A percentile compares a stretch with the other conserved stretches of the same genome.
Conservation (phyloP, 2,329 filamentous ascomycete genomes). For the Clonostachys byssicola region DNA sequence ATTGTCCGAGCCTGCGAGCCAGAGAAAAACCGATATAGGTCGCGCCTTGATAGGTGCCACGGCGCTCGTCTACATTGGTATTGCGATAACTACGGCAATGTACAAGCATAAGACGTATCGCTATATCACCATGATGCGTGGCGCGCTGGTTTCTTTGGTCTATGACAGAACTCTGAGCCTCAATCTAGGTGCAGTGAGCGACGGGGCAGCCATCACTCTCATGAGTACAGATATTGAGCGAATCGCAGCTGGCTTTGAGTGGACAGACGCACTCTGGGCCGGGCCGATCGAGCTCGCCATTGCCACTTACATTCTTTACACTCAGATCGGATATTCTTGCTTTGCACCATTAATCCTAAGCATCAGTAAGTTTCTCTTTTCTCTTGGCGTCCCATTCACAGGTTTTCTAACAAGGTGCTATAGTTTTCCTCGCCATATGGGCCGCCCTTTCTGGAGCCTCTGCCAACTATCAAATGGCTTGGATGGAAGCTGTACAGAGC, state of each 20-base stretch:
- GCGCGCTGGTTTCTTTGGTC: constrained; percentile 35
- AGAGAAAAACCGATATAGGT: constrained; percentile 16
- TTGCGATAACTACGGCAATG: constrained; percentile 24
- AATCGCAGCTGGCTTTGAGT: constrained; percentile 15
- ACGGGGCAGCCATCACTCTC: constrained; percentile 32
- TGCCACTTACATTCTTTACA: constrained; percentile 25
- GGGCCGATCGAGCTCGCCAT: constrained; percentile 28
- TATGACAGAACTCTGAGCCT: constrained; percentile 39
- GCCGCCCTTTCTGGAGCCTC: constrained; percentile 4
- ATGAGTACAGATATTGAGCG: constrained; percentile 41
- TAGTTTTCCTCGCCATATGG: constrained; percentile 4
- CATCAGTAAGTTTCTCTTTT: constrained; percentile 10
- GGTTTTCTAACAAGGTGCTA: background rate
- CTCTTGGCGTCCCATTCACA: too few species aligned
- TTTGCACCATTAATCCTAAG: constrained; percentile 18
- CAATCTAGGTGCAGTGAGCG: constrained; percentile 19
- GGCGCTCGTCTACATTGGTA: constrained; percentile 32
- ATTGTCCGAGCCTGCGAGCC: constrained; percentile 15
- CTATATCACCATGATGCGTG: constrained; percentile 27
- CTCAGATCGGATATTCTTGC: constrained; percentile 22
- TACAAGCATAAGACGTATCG: constrained; percentile 28
- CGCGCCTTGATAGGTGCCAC: constrained; percentile 35
- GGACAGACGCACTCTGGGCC: constrained; percentile 31
- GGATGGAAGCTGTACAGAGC: constrained; percentile 32
- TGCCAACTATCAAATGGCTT: constrained; percentile 28